phyloP scores from a whole-genome alignment of 2,329 filamentous ascomycete genomes.

The Fusarium staphyleae region DNA sequence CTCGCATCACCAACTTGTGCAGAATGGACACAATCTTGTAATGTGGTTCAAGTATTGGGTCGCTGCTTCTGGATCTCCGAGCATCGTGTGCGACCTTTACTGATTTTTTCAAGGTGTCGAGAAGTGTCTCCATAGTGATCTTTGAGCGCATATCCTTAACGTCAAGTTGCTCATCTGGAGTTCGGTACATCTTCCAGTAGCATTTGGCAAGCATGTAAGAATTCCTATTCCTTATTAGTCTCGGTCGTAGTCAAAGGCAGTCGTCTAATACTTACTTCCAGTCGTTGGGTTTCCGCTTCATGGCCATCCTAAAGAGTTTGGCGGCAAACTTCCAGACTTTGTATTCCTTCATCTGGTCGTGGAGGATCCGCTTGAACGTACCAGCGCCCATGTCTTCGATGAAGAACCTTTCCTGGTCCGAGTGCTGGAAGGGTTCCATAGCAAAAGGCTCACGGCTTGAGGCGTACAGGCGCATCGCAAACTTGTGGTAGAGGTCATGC shows the following conservation, averaged over 20 bases:
- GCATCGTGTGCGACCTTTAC: slow-evolving; percentile 59
- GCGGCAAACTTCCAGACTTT: slow-evolving; percentile 69
- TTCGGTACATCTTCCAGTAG: slow-evolving; percentile 69
- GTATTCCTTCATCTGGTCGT: slow-evolving; percentile 65
- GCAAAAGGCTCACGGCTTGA: slow-evolving; percentile 68
- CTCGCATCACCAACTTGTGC: slow-evolving; percentile 76
- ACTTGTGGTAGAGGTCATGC: slow-evolving; percentile 66
- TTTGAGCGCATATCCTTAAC: slow-evolving; percentile 49
- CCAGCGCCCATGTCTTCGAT: slow-evolving; percentile 59
- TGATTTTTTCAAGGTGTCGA: slow-evolving; percentile 59
- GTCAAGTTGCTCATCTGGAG: slow-evolving; percentile 53
- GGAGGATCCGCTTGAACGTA: slow-evolving; percentile 60
- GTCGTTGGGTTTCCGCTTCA: slow-evolving; percentile 60
- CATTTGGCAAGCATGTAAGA: slow-evolving; percentile 68
- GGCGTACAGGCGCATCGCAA: slow-evolving; percentile 67
- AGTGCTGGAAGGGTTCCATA: slow-evolving; percentile 67
- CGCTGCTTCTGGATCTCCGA: slow-evolving; percentile 65
- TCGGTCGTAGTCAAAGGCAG: neutral
- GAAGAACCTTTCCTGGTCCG: slow-evolving; percentile 64
- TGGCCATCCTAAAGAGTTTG: slow-evolving; percentile 62
- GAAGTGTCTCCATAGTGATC: slow-evolving; percentile 49
- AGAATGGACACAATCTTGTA: slow-evolving; percentile 87
- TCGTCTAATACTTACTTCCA: slow-evolving; percentile 59
- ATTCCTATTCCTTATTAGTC: slow-evolving; percentile 52
- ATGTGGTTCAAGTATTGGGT: slow-evolving; percentile 88